Evolutionary conservation across 768 basidiomycete species (phyloP), one percentile per base, ranked within the genome.

Genomic region (Termitomyces sp.): DNA sequence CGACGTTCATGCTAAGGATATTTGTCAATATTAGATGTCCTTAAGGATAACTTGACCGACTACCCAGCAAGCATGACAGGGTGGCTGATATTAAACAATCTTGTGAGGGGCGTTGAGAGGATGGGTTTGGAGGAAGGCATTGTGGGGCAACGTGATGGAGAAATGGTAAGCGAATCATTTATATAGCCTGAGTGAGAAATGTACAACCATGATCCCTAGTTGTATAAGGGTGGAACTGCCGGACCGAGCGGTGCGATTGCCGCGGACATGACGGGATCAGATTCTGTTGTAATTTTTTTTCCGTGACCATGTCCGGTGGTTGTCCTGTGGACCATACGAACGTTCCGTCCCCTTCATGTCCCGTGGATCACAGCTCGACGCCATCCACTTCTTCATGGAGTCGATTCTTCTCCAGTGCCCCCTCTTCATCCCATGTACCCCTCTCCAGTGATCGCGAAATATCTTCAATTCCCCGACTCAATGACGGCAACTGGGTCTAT

Each of bases 401-500:
- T 58, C 72, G 70, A 32, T 72, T 80, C 48, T 71, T 77, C 51
- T 74, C 77, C 36, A 66, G 67, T n/a, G 59, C 62, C 54, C 54
- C 62, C n/a, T 54, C 70, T 7, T 54, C 66, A 9, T 55, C 64
- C 20, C 38, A 63, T 9, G 57, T 72, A 3, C 55, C 75, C 20
- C 78, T 95, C 51, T 88, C 92, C 2, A 78, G 73, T 14, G 82
- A 91, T 6, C 86, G 96, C 61, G 88, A 92, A 69, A 78, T 81
- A 30, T 97, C 94, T 6, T 90, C 92, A 28, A 98, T 98, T 68
- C 96, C 96, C 18, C 84, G 86, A 65, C 69, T 75, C 20, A 72
- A 77, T 43, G 83, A 84, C 50, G 80, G 79, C 44, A 88, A 93
- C 56, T 99, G 97, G 97, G 90, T 97, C 49, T 99, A 99, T 72